Evolutionary conservation across 2,329 filamentous ascomycete genomes (phyloP).

Genomic region (Podosphaera aphanis): DNA sequence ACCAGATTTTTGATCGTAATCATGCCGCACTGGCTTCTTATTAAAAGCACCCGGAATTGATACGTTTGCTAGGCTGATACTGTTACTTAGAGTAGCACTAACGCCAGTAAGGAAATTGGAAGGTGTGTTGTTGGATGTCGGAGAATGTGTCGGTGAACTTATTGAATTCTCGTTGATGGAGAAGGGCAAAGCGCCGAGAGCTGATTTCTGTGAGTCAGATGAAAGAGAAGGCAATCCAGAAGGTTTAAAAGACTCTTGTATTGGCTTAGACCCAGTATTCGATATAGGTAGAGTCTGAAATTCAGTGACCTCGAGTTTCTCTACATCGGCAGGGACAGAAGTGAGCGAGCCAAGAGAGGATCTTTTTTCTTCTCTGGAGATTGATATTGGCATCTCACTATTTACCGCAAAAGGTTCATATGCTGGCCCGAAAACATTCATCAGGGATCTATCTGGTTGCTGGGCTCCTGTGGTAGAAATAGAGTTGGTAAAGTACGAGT

Average conservation of each 20-base stretch:
- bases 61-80: conserved; percentile 13
- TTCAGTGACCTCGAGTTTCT: background rate
- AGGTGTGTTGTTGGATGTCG: conserved; percentile 44
- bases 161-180: conserved; percentile 39
- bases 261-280: background rate
- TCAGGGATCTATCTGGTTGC: conserved; percentile 46
- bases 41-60: conserved; percentile 12
- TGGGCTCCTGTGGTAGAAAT: conserved; percentile 16
- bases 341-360: conserved; percentile 7
- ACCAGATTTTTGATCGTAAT: conserved; percentile 13
- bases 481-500: conserved; percentile 22
- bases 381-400: conserved; percentile 35
- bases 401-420: conserved; percentile 23
- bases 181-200: conserved; percentile 52
- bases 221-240: conserved; percentile 31
- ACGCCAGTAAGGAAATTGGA: conserved; percentile 23
- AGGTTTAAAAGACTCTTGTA: background rate
- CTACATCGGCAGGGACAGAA: background rate
- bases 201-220: conserved; percentile 55
- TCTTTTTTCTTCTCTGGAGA: conserved; percentile 19
- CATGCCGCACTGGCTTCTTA: conserved; percentile 11
- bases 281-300: background rate
- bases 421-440: conserved; percentile 63
- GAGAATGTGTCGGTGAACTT: conserved; percentile 56
- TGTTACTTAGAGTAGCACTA: conserved; percentile 18